Base-by-base conservation (phyloP, 179 eudicot species). In the Vitellaria paradoxa region DNA sequence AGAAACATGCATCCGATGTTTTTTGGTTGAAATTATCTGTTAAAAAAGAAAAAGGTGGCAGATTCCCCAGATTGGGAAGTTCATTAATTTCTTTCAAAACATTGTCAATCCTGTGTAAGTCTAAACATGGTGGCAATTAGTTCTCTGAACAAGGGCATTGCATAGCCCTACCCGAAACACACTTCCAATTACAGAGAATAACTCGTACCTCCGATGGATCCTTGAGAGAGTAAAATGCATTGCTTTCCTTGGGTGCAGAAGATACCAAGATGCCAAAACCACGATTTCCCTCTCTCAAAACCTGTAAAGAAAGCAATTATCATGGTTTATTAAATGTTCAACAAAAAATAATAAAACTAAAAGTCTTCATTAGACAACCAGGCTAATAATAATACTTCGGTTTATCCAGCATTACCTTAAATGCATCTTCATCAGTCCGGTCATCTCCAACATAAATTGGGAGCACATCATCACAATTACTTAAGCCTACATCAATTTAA, bases 371-470 rank as follows among this genome's bases (percentile, higher is more conserved):
- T 70, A 53, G 30, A 46, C 53, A 70, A 10, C 23, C 45, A 26
- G 55, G 15, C 17, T 64, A 60, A 14, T n/a, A 57, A 67, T 55
- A 37, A 37, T 72, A 68, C 40, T 3, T 40, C 45, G 21, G 47
- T 15, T 37, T 30, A 9, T 30, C 59, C 45, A 12, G 62, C 14
- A 45, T 83, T 88, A 92, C 98, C 98, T 92, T 92, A 66, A 96
- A 96, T 71, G 99, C 99, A 74, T 96, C 99, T 85, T 96, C 99
- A 70, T 96, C 99, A 68, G 99, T 92, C 55, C 97, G 89, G 78
- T 96, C 99, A 88, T 96, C 99, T 74, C 99, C 99, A 75, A 94
- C 85, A 80, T 94, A 96, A 75, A 96, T 91, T 0, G 99, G 98
- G 70, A 96, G 92, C 82, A 92, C 97, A 78, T 93, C 96, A 24